Conservation (phyloP, 176 grass and related monocot species). For the Carex littledalei region DNA sequence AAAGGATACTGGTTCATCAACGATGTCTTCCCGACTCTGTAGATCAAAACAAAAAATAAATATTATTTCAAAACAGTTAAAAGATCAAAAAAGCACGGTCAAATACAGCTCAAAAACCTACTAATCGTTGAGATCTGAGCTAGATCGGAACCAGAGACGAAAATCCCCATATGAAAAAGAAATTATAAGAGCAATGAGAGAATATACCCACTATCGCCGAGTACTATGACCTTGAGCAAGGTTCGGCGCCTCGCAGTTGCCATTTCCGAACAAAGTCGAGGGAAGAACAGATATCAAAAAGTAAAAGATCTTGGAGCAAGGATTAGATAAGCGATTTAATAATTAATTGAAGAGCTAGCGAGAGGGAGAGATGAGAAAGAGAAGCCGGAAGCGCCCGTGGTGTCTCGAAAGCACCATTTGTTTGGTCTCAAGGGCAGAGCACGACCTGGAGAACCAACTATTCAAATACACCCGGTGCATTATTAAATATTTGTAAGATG, state of each 20-base stretch:
- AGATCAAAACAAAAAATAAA: neutral
- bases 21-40: constrained; percentile 95
- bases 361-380: neutral
- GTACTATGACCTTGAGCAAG: constrained; percentile 55
- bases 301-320: neutral
- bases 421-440: constrained; percentile 11
- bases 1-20: constrained; percentile 99
- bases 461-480: neutral
- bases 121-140: constrained; percentile 11
- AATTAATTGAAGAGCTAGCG: neutral
- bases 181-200: constrained; percentile 10
- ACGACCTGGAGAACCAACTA: neutral
- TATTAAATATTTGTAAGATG: neutral
- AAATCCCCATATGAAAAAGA: neutral
- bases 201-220: constrained; percentile 43
- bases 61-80: neutral
- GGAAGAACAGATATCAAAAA: neutral
- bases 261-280: constrained; percentile 23
- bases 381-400: neutral
- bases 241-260: constrained; percentile 37
- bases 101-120: neutral
- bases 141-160: constrained; percentile 4
- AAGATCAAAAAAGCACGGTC: neutral
- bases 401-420: constrained; percentile 10
- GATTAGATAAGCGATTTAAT: neutral